phyloP scores from a whole-genome alignment of 306 rosid species.

The Ochetophila trinervis region DNA sequence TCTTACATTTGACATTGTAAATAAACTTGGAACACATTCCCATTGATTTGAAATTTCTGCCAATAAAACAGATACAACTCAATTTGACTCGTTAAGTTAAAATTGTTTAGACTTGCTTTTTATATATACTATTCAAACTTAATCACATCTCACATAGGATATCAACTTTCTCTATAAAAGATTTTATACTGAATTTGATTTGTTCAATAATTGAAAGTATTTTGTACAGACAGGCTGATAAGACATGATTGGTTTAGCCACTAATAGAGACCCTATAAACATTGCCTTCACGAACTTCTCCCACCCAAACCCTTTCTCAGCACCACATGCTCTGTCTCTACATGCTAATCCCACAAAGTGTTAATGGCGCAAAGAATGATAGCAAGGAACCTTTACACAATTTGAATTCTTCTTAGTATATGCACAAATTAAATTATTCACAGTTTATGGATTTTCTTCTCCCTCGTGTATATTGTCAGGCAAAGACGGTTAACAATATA shows the following conservation, averaged over 20 bases:
- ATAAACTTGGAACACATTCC: too few relatives aligned
- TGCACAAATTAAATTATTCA: constrained; percentile 30
- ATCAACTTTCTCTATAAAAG: too few relatives aligned
- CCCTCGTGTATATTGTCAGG: constrained; percentile 5
- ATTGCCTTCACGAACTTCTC: not conserved
- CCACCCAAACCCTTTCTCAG: not conserved
- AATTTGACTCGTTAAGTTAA: too few relatives aligned
- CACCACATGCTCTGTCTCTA: not conserved
- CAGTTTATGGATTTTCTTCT: not conserved
- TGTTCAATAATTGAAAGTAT: too few relatives aligned
- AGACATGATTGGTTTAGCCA: not conserved
- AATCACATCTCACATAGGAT: too few relatives aligned
- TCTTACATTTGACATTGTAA: too few relatives aligned
- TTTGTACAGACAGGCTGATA: constrained; percentile 8
- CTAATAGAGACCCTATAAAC: constrained; percentile 4
- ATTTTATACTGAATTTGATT: too few relatives aligned
- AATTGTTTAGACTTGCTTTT: too few relatives aligned
- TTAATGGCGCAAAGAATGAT: constrained; percentile 39
- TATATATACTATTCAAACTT: too few relatives aligned
- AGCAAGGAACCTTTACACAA: constrained; percentile 29
- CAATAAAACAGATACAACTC: too few relatives aligned
- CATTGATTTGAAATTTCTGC: too few relatives aligned
- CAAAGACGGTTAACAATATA: constrained; percentile 6
- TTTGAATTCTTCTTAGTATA: constrained; percentile 28
- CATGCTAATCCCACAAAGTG: constrained; percentile 11